Conservation (phyloP, 2,329 filamentous ascomycete species). For the Chaetomiaceae sp. region DNA sequence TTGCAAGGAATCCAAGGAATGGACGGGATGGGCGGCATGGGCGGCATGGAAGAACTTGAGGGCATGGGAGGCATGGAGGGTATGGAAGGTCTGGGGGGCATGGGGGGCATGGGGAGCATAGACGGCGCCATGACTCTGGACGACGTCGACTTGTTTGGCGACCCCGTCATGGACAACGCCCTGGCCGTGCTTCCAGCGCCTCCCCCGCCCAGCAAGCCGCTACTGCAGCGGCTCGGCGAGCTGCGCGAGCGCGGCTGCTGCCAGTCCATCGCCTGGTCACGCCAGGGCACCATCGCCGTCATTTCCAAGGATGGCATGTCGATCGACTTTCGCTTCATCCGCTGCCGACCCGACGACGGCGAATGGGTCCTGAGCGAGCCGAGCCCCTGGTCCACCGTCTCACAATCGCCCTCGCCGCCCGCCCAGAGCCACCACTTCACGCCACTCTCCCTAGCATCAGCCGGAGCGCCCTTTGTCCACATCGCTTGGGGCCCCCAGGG, state of each 20-base stretch:
- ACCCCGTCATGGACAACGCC: slow-evolving; percentile 29
- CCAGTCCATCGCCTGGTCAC: slow-evolving; percentile 83
- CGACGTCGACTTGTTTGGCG: slow-evolving; percentile 48
- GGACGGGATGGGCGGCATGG: slow-evolving; percentile 19
- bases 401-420: slow-evolving; percentile 54
- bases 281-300: slow-evolving; percentile 75
- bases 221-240: slow-evolving; percentile 70
- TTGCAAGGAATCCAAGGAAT: slow-evolving; percentile 8
- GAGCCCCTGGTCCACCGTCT: slow-evolving; percentile 56
- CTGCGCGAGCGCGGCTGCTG: slow-evolving; percentile 69
- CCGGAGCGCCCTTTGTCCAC: slow-evolving; percentile 66
- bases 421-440: background rate
- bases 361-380: slow-evolving; percentile 71
- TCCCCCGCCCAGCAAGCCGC: slow-evolving; percentile 52
- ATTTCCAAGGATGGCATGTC: slow-evolving; percentile 65
- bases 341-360: slow-evolving; percentile 61
- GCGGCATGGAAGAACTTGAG: slow-evolving; percentile 7
- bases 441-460: slow-evolving; percentile 53
- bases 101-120: slow-evolving; percentile 30
- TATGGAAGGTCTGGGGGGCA: slow-evolving; percentile 3
- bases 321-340: slow-evolving; percentile 67
- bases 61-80: slow-evolving; percentile 8
- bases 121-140: slow-evolving; percentile 58
- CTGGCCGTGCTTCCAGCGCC: slow-evolving; percentile 44
- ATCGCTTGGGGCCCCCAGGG: slow-evolving; percentile 70